Conservation (phyloP, 176 grass and related monocot genomes). For the Carex pumila region DNA sequence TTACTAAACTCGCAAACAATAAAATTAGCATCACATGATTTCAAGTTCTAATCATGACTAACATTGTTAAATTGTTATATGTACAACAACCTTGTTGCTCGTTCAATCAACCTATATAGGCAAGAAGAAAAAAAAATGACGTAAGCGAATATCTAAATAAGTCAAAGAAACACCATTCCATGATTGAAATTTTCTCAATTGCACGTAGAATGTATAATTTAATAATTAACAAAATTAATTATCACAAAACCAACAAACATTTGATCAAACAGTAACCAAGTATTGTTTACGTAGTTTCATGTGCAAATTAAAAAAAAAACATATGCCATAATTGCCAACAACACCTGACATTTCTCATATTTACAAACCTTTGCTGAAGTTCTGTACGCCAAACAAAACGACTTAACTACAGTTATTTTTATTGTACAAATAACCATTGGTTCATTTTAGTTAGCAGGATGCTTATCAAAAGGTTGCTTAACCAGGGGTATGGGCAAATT, state of each 20-base stretch:
- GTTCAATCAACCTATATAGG: neutral
- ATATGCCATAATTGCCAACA: neutral
- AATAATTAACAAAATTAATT: neutral
- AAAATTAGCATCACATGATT: constrained; percentile 16
- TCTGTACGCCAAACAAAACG: neutral
- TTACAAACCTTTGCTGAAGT: neutral
- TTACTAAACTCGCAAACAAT: neutral
- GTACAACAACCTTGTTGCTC: constrained; percentile 7
- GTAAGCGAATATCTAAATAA: neutral
- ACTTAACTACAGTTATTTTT: neutral
- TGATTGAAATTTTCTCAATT: neutral
- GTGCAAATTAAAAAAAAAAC: neutral
- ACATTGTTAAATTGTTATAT: constrained; percentile 12
- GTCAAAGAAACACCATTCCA: neutral
- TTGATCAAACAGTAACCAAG: neutral
- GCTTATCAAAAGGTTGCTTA: neutral
- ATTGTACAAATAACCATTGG: neutral
- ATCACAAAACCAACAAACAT: neutral
- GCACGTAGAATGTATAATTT: neutral
- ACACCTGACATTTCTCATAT: neutral
- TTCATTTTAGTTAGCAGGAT: neutral
- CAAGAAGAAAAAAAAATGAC: neutral
- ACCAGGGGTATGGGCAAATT: neutral
- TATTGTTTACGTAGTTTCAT: neutral
- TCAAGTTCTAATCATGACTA: neutral